Evolutionary conservation across 2,329 filamentous ascomycete species (phyloP), one percentile per base, ranked within the genome.

Genomic region (Cladophialophora exuberans): DNA sequence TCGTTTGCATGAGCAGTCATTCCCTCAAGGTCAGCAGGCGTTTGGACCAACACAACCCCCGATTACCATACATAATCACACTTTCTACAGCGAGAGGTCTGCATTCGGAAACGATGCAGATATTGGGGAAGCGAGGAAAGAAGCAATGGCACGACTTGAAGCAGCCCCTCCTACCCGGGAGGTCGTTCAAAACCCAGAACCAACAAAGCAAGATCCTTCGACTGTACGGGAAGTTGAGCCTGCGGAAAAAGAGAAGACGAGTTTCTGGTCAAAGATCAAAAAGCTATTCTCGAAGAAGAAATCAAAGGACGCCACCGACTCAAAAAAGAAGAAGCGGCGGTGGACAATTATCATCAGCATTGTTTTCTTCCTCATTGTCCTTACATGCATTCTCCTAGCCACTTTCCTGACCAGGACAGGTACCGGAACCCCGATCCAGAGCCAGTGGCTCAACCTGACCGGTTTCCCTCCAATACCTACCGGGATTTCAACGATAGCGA

Each of bases 381-480:
- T 65, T 6, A 52, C 86, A 18, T 74, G 76, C 22, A 68, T 84
- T 20, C 76, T 81, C 3, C 71, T 88, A 9, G 80, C 79, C 0
- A 79, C 84, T 10, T 77, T 82, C 1, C 71, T 90, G 36, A 78
- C 76, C 49, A 75, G 71, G 60, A 73, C 73, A 61, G 67, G 72
- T 35, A 65, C 74, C 66, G 64, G 63, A 52, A 77, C 68, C 3
- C 70, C 73, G 0, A 72, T 76, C 6, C 69, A 80, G 61, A 79
- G 80, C 1, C 73, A 80, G 44, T 97, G 90, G 87, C 78, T 96
- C 53, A 96, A 96, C 67, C 70, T 95, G 58, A 95, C 92, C 1
- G 85, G 86, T 46, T 96, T 89, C 63, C 92, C 92, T 15, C 87
- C 91, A 0, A 89, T 97, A 66, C 90, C 89, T 1, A 93, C 89